Conservation (phyloP, 345 rosid genomes). For the thale cress (Arabidopsis thaliana) region TAIR10.1 NC_003076.8:25805001-25805500, state of each 20-base stretch:
- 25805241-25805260: conserved; percentile 42
- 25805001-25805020: conserved; percentile 1
- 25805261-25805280: conserved; percentile 36
- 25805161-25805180: conserved; percentile 36
- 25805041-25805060: conserved; percentile 41
- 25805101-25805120: conserved; percentile 27
- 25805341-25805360: conserved; percentile 19
- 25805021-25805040: conserved; percentile 18
- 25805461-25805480: background rate
- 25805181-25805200: conserved; percentile 37
- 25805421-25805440: conserved; percentile 29
- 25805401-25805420: background rate
- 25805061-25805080: background rate
- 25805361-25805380: background rate
- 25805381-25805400: background rate
- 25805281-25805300: background rate
- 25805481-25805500: conserved; percentile 25
- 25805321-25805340: background rate
- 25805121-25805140: conserved; percentile 42
- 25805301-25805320: conserved; percentile 43
- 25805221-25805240: conserved; percentile 26
- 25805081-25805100: conserved; percentile 40
- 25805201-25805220: background rate
- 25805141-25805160: conserved; percentile 46
- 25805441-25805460: conserved; percentile 15